Percentiles rank a stretch among this genome's conserved stretches.
Evolutionary conservation across 140 eudicot species (phyloP).

Genomic region (Flaveria floridana): DNA sequence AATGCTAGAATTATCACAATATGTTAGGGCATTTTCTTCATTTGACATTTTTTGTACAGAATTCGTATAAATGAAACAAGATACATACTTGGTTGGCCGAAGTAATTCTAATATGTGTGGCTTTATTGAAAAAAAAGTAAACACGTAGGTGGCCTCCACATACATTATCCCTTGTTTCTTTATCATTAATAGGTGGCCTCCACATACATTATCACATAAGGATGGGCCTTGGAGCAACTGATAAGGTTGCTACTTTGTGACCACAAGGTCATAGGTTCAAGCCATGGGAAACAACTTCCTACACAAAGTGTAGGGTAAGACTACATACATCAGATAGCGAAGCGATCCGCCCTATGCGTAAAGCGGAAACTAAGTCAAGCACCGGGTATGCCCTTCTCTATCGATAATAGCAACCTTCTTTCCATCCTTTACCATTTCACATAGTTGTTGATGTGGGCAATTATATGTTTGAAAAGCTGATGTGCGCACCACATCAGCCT

Average conservation of each 20-base stretch:
- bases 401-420: not conserved
- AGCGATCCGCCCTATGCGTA: no score
- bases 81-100: not conserved
- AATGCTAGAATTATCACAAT: not conserved
- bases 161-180: not conserved
- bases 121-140: not conserved
- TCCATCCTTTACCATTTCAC: slow-evolving; percentile 3
- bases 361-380: no score
- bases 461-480: not conserved
- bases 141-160: not conserved
- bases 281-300: no score
- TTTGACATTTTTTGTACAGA: not conserved
- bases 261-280: no score
- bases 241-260: no score
- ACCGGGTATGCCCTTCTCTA: not conserved
- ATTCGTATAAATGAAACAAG: not conserved
- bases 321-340: no score
- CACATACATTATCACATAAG: not conserved
- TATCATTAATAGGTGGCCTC: no score
- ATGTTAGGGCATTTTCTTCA: not conserved
- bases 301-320: no score
- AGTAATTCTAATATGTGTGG: not conserved
- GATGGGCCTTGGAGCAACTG: no score
- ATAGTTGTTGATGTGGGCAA: not conserved
- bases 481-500: not conserved